A percentile compares a stretch with the other conserved stretches of the same genome.
Evolutionary conservation across 306 rosid genomes (phyloP).

Genomic region (Erythrophleum fordii): DNA sequence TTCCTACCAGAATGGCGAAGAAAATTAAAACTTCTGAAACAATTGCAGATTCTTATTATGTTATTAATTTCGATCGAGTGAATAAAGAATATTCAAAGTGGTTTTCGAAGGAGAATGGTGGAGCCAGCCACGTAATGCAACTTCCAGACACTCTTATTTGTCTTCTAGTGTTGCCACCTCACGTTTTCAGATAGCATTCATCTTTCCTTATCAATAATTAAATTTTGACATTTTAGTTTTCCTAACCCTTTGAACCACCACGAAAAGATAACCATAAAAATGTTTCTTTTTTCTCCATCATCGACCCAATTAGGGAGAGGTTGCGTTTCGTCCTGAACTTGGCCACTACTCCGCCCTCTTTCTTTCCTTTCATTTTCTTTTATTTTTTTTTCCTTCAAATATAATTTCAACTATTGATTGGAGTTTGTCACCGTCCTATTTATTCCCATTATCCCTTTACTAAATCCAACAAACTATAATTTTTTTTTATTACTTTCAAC

Average conservation of each 20-base stretch:
- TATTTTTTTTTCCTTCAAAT: no score
- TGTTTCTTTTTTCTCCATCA: neutral
- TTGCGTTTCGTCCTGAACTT: slow-evolving; percentile 28
- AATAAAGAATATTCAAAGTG: no score
- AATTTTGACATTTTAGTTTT: neutral
- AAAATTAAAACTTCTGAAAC: no score
- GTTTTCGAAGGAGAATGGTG: neutral
- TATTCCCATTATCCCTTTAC: neutral
- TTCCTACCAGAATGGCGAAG: no score
- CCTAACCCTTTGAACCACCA: slow-evolving; percentile 18
- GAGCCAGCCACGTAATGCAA: slow-evolving; percentile 13
- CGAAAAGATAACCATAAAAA: neutral
- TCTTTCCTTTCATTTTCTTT: neutral
- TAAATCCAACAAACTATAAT: neutral
- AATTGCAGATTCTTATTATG: no score
- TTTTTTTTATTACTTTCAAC: no score
- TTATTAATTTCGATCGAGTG: no score
- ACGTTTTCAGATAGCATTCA: neutral
- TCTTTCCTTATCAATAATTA: neutral
- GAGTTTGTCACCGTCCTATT: neutral
- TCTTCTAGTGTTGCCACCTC: slow-evolving; percentile 7
- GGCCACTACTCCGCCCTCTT: neutral
- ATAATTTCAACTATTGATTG: no score
- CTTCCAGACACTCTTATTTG: slow-evolving; percentile 28
- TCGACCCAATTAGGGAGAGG: neutral